Evolutionary conservation across 2,329 filamentous ascomycete species (phyloP), one percentile per base, ranked within the genome.

Genomic region (Fusarium begoniae): DNA sequence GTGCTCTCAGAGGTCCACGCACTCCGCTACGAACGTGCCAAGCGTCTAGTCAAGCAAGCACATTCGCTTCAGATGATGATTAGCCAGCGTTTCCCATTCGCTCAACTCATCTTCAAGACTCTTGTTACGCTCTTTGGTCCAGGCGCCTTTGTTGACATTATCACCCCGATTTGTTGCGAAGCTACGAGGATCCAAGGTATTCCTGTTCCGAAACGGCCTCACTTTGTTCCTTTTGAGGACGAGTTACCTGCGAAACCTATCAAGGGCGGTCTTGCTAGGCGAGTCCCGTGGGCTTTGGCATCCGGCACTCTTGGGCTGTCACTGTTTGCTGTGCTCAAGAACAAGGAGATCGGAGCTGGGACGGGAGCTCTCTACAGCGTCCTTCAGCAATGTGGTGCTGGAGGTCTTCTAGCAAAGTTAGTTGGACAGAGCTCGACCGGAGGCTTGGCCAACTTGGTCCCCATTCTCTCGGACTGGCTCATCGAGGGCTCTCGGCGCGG

Each of bases 271-370:
- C 18, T 40, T 5, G 20, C 8, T 3, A 40, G 51, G 15, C 35
- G 51, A 17, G 35, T 28, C 20, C 35, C 35, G 6, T 54, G 51
- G 51, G 20, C 7, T 7, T 14, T 54, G 1, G 32, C 35, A 18
- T 2, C 20, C 2, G 24, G 32, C 3, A n/a, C 32, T 26, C 51
- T 54, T 28, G 51, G 24, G 0, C 10, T 38, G 24, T 54, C 35
- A 10, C n/a, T 54, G 3, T 38, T 17, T 38, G 51, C 24, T n/a
- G 10, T 14, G 3, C n/a, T 40, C 18, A 28, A 26, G 6, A 40
- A 9, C 14, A 20, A 28, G 8, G 13, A 13, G n/a, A n/a, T n/a
- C n/a, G n/a, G n/a, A n/a, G n/a, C 24, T 0, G 7, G 20, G 2
- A 28, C 51, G 3, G n/a, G 30, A 10, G 20, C 17, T 5, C 14